Evolutionary conservation across 2,329 filamentous ascomycete species (phyloP).

Genomic region (Alternaria gaisen): DNA sequence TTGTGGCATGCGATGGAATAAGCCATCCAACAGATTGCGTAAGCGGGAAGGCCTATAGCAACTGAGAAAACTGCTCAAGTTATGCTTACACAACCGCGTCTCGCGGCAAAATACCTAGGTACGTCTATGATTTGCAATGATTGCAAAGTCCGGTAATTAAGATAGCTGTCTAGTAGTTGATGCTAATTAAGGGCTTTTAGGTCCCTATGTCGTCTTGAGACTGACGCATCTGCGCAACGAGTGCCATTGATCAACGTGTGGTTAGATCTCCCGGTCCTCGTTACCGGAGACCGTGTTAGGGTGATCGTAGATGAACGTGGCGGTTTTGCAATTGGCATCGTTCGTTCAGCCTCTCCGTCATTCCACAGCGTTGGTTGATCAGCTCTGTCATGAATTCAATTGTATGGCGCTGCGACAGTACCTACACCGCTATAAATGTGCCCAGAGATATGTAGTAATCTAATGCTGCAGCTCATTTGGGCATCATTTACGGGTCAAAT

Average conservation of each 20-base stretch:
- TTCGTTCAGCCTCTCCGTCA: neutral
- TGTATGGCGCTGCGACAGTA: neutral
- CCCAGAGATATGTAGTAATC: neutral
- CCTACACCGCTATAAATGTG: slow-evolving; percentile 4
- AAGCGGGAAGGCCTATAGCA: slow-evolving; percentile 20
- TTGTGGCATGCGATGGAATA: slow-evolving; percentile 16
- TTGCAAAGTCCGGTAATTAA: slow-evolving; percentile 37
- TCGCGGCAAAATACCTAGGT: neutral
- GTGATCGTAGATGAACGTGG: neutral
- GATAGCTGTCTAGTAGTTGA: slow-evolving; percentile 15
- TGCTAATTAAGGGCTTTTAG: slow-evolving; percentile 34
- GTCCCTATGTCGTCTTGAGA: neutral
- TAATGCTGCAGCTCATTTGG: slow-evolving; percentile 2
- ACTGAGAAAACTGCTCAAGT: neutral
- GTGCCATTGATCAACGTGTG: neutral
- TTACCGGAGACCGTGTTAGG: slow-evolving; percentile 17
- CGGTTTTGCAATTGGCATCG: neutral
- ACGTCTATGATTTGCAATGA: neutral
- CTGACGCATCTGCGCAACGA: neutral
- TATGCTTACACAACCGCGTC: neutral
- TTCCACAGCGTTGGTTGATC: neutral
- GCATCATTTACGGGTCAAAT: slow-evolving; percentile 1
- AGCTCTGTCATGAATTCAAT: neutral
- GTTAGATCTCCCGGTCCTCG: slow-evolving; percentile 4
- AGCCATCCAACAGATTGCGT: slow-evolving; percentile 31